Conservation (phyloP, 495 filamentous ascomycete genomes). For the Amorphotheca resinae region DNA sequence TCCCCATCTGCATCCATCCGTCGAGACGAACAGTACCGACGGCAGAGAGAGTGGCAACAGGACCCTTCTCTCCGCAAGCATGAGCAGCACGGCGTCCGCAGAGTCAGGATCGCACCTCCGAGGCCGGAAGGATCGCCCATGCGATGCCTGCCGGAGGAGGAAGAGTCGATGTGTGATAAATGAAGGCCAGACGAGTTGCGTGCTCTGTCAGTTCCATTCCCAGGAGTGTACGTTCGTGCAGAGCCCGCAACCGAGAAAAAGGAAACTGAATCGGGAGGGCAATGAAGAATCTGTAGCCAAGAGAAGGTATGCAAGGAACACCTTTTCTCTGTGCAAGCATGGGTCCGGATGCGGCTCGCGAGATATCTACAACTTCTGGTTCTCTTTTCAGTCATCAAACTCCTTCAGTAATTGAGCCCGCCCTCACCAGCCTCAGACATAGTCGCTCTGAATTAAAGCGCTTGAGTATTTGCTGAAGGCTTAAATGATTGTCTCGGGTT, state of each 20-base stretch:
- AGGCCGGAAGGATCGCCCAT: slow-evolving; percentile 30
- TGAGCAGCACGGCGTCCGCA: slow-evolving; percentile 35
- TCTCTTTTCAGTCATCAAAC: too few relatives aligned
- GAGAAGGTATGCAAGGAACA: slow-evolving; percentile 40
- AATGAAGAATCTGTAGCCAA: slow-evolving; percentile 41
- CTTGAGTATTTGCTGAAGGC: too few relatives aligned
- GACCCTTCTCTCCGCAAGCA: slow-evolving; percentile 26
- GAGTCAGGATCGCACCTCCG: slow-evolving; percentile 32
- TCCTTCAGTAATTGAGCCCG: too few relatives aligned
- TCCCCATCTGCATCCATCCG: slow-evolving; percentile 13
- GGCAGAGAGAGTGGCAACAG: slow-evolving; percentile 17
- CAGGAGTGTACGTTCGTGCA: slow-evolving; percentile 51
- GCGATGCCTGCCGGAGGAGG: slow-evolving; percentile 61
- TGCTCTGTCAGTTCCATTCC: slow-evolving; percentile 48
- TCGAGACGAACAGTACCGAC: slow-evolving; percentile 25
- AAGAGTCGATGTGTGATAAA: slow-evolving; percentile 88
- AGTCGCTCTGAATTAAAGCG: too few relatives aligned
- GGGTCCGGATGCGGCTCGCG: too few relatives aligned
- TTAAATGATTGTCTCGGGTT: too few relatives aligned
- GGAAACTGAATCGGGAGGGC: slow-evolving; percentile 51
- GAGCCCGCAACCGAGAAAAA: slow-evolving; percentile 61
- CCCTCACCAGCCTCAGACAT: too few relatives aligned
- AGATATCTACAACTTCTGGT: too few relatives aligned
- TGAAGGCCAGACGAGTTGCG: slow-evolving; percentile 49
- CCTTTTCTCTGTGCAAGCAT: slow-evolving; percentile 11